Evolutionary conservation across 768 basidiomycete species (phyloP).

Genomic region (Suillus placidus): DNA sequence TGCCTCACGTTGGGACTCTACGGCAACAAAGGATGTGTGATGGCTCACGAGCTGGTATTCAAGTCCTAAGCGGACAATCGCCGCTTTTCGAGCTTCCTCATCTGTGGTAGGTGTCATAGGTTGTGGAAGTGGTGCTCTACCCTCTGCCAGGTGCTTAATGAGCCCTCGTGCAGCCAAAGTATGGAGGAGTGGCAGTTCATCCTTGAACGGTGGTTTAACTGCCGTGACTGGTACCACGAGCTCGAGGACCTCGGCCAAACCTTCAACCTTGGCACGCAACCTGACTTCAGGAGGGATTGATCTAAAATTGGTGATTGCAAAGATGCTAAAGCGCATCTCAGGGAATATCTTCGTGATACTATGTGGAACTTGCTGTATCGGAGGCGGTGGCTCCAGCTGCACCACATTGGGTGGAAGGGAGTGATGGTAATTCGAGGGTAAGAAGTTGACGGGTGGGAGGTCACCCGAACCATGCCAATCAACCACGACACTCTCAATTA

Average conservation of each 20-base stretch:
- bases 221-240: conserved; percentile 24
- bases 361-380: conserved; percentile 39
- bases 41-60: conserved; percentile 54
- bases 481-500: conserved; percentile 46
- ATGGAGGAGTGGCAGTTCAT: conserved; percentile 45
- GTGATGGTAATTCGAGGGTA: conserved; percentile 20
- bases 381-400: conserved; percentile 38
- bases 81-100: conserved; percentile 43
- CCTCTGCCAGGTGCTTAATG: conserved; percentile 52
- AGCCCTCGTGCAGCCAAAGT: conserved; percentile 55
- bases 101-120: conserved; percentile 26
- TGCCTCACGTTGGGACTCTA: conserved; percentile 38
- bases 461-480: conserved; percentile 46
- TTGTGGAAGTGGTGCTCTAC: conserved; percentile 31
- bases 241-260: conserved; percentile 21
- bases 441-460: not conserved
- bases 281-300: conserved; percentile 30
- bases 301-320: conserved; percentile 30
- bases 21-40: conserved; percentile 59
- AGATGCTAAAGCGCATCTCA: conserved; percentile 35
- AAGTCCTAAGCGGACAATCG: conserved; percentile 52
- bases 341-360: conserved; percentile 34
- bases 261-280: conserved; percentile 33
- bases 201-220: conserved; percentile 27
- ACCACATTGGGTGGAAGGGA: conserved; percentile 15